Conservation (phyloP, 139 green algal species). For the Marvania coccoides region DNA sequence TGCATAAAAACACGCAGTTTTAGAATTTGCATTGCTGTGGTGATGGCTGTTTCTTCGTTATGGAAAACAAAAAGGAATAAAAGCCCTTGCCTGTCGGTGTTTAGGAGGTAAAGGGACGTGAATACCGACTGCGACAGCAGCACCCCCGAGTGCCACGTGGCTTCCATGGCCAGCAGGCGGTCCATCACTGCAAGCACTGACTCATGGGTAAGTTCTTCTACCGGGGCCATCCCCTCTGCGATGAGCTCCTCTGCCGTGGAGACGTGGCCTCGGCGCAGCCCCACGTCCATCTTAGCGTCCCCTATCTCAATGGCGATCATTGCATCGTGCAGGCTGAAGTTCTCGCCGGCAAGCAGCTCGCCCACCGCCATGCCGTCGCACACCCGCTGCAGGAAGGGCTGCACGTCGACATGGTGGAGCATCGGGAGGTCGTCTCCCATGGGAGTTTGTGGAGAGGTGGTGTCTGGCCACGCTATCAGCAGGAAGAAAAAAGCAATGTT, state of each 20-base stretch:
- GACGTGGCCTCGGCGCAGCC: constrained; percentile 16
- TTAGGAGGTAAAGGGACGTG: constrained; percentile 77
- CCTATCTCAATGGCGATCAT: constrained; percentile 88
- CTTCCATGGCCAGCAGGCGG: constrained; percentile 49
- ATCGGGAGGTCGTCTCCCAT: not conserved
- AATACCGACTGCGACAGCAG: constrained; percentile 76
- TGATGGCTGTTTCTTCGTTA: not conserved
- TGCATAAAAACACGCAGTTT: constrained; percentile 9
- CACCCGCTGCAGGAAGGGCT: constrained; percentile 19
- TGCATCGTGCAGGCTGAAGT: constrained; percentile 83
- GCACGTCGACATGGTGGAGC: constrained; percentile 11
- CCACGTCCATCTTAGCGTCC: constrained; percentile 86
- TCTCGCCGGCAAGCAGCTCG: constrained; percentile 62
- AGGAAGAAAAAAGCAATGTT: too few species aligned
- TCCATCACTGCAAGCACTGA: constrained; percentile 45
- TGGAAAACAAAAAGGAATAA: not conserved
- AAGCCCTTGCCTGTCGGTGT: constrained; percentile 39
- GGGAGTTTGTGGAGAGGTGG: not conserved
- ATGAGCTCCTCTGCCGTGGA: constrained; percentile 38
- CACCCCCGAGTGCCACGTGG: constrained; percentile 62
- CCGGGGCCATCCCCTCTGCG: constrained; percentile 30
- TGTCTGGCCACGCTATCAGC: too few species aligned
- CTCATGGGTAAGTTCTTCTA: constrained; percentile 18
- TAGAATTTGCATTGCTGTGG: not conserved
- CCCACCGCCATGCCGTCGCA: constrained; percentile 41